Evolutionary conservation across 1,139 yeast species (phyloP).

Genomic region (Taphrina flavorubra): DNA sequence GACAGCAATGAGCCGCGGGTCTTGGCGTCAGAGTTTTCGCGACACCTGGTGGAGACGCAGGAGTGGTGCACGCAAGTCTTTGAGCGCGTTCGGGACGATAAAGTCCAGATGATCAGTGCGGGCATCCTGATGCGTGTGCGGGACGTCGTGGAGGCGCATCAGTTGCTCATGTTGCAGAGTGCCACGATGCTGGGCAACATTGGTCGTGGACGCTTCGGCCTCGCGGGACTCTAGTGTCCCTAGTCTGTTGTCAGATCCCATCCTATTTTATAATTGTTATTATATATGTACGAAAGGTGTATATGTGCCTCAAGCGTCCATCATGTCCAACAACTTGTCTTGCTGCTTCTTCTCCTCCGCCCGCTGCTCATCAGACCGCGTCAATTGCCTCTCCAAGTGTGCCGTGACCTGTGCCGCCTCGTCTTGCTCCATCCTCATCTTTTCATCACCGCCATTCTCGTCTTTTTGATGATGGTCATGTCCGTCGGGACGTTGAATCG

Average conservation of each 20-base stretch:
- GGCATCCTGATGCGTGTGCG: constrained; percentile 27
- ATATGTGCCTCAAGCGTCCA: constrained; percentile 13
- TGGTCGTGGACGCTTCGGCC: constrained; percentile 23
- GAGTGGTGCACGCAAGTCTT: constrained; percentile 21
- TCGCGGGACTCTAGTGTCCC: too few relatives aligned
- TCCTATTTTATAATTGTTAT: too few relatives aligned
- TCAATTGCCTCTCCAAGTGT: neutral
- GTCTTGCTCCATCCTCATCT: neutral
- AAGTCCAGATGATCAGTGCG: constrained; percentile 9
- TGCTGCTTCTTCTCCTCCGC: constrained; percentile 2
- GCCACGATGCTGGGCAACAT: constrained; percentile 1
- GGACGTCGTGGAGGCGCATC: constrained; percentile 24
- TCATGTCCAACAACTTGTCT: constrained; percentile 16
- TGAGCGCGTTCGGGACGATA: constrained; percentile 18
- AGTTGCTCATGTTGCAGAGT: constrained; percentile 30
- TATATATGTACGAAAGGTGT: neutral
- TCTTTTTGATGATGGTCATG: neutral
- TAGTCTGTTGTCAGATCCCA: too few relatives aligned
- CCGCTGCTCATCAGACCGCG: neutral
- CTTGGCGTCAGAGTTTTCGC: constrained; percentile 9
- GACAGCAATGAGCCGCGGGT: constrained; percentile 21
- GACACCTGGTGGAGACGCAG: constrained; percentile 24
- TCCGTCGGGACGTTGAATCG: neutral
- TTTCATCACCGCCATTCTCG: neutral
- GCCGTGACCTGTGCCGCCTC: neutral